Percentiles rank a stretch among this genome's conserved stretches.
These are phyloP conservation scores for Jasminum sambac DNA, from an alignment of 257 asterid species.

Conservation along the genomic window DNA sequence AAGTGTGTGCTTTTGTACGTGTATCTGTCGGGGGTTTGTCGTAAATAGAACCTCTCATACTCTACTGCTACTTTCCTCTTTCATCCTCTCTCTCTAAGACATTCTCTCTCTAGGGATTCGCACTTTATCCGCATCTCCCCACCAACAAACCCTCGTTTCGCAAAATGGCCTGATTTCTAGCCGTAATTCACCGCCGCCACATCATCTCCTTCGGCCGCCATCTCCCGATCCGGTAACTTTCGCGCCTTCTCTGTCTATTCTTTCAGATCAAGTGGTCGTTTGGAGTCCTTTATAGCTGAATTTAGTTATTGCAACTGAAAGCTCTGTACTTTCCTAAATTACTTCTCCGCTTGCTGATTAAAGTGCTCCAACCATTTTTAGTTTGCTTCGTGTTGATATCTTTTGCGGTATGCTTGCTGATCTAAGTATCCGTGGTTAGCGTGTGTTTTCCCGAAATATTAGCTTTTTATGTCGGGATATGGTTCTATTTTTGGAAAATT, in stretches of 20 bases:
- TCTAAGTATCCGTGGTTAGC: background rate
- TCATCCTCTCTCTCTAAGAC: constrained; percentile 14
- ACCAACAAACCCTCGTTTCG: constrained; percentile 25
- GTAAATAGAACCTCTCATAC: constrained; percentile 14
- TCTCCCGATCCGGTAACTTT: constrained; percentile 29
- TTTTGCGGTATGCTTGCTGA: constrained; percentile 5
- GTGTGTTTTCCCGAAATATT: background rate
- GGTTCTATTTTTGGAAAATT: background rate
- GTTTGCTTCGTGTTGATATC: background rate
- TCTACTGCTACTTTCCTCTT: constrained; percentile 24
- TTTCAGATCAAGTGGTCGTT: constrained; percentile 20
- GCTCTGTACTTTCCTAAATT: constrained; percentile 7
- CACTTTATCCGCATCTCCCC: constrained; percentile 15
- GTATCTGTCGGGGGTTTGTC: constrained; percentile 30
- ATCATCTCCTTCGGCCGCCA: background rate
- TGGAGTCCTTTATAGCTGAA: background rate
- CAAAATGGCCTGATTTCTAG: constrained; percentile 29
- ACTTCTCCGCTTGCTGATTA: constrained; percentile 16
- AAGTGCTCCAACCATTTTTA: constrained; percentile 16
- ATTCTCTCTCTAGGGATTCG: constrained; percentile 40
- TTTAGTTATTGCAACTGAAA: background rate
- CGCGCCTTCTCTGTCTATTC: background rate
- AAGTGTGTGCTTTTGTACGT: constrained; percentile 31
- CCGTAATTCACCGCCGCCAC: constrained; percentile 22
- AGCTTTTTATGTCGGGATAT: background rate